Evolutionary conservation across 2,329 filamentous ascomycete species (phyloP).

Genomic region (Bipolaris gigantea): DNA sequence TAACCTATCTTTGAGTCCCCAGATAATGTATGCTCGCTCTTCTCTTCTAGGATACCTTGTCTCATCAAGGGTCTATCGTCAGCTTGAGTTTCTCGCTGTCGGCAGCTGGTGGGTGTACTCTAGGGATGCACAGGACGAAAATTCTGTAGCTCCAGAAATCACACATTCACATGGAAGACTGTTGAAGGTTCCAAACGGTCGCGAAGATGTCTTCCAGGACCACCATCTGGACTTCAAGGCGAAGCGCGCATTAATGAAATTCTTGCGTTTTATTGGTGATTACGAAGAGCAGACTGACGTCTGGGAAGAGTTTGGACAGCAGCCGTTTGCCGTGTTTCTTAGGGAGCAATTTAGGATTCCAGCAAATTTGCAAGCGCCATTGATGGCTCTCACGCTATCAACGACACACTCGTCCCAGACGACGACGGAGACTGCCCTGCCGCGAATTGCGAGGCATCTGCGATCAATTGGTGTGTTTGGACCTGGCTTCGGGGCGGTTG

Average conservation of each 20-base stretch:
- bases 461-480: slow-evolving; percentile 86
- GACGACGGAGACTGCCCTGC: slow-evolving; percentile 69
- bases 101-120: slow-evolving; percentile 86
- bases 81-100: slow-evolving; percentile 91
- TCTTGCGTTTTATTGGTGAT: slow-evolving; percentile 82
- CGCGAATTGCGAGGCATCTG: slow-evolving; percentile 75
- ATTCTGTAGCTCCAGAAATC: neutral
- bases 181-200: slow-evolving; percentile 77
- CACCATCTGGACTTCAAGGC: slow-evolving; percentile 73
- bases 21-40: slow-evolving; percentile 83
- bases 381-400: slow-evolving; percentile 74
- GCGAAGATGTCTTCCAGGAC: slow-evolving; percentile 89
- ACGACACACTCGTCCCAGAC: slow-evolving; percentile 59
- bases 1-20: slow-evolving; percentile 79
- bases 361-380: slow-evolving; percentile 63
- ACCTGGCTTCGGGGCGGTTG: slow-evolving; percentile 82
- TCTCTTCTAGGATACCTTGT: slow-evolving; percentile 77
- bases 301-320: slow-evolving; percentile 62
- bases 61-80: slow-evolving; percentile 83
- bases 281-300: slow-evolving; percentile 63
- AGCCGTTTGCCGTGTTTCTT: slow-evolving; percentile 62
- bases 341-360: slow-evolving; percentile 59
- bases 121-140: slow-evolving; percentile 8
- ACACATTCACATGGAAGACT: slow-evolving; percentile 46
- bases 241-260: slow-evolving; percentile 89